Percentiles rank a stretch among this genome's conserved stretches.
These are phyloP conservation scores for Diplocarpon mali DNA, from an alignment of 2,329 filamentous ascomycete species.

Conservation along the genomic window DNA sequence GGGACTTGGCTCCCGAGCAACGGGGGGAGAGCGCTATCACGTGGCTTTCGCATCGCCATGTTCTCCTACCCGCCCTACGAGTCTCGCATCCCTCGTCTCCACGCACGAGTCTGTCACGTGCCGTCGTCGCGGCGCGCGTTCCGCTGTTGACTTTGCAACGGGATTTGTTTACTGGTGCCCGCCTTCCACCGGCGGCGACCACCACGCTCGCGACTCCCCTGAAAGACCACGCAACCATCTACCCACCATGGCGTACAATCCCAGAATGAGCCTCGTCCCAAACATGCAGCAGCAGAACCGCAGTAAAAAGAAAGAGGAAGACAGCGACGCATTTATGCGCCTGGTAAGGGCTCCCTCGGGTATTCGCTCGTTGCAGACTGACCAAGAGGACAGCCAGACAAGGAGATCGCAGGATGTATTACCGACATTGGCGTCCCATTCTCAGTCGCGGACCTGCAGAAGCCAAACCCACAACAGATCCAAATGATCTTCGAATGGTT, in stretches of 20 bases:
- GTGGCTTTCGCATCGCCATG: too few relatives aligned
- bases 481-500: constrained; percentile 99
- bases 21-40: too few relatives aligned
- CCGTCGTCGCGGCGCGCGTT: background rate
- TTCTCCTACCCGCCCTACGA: too few relatives aligned
- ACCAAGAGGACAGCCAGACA: constrained; percentile 34
- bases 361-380: constrained; percentile 7
- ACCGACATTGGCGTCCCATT: constrained; percentile 93
- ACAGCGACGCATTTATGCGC: constrained; percentile 46
- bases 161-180: constrained; percentile 5
- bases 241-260: constrained; percentile 36
- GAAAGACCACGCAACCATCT: background rate
- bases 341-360: constrained; percentile 31
- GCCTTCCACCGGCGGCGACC: constrained; percentile 5
- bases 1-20: too few relatives aligned
- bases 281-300: constrained; percentile 35
- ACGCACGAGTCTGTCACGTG: background rate
- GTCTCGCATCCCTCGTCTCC: background rate
- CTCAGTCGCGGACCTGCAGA: constrained; percentile 74
- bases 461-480: constrained; percentile 87
- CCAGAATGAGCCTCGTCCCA: constrained; percentile 41
- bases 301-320: constrained; percentile 43
- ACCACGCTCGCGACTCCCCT: background rate
- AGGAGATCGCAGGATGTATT: constrained; percentile 92
- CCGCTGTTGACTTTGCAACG: constrained; percentile 6